These are phyloP conservation scores for Colletotrichum zoysiae DNA, from an alignment of 2,329 filamentous ascomycete species.

Conservation along the genomic window DNA sequence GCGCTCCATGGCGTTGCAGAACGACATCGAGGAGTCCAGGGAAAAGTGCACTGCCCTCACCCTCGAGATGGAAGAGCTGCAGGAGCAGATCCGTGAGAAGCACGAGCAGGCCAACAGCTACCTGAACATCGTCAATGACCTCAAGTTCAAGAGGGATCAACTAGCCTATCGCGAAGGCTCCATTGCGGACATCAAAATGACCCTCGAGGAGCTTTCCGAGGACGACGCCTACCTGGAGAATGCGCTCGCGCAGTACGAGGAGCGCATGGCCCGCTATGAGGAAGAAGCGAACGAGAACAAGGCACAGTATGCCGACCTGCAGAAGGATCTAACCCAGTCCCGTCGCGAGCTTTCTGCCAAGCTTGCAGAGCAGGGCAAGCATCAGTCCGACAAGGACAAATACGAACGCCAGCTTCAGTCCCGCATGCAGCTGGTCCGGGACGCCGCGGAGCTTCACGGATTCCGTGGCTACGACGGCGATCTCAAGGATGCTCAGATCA, in stretches of 20 bases:
- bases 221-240: constrained; percentile 81
- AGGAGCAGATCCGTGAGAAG: constrained; percentile 71
- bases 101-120: constrained; percentile 81
- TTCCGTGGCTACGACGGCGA: constrained; percentile 89
- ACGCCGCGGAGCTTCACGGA: constrained; percentile 80
- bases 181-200: constrained; percentile 76
- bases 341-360: constrained; percentile 64
- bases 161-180: constrained; percentile 77
- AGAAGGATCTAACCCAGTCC: constrained; percentile 58
- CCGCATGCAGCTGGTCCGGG: constrained; percentile 80
- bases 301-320: constrained; percentile 75
- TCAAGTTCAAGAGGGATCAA: constrained; percentile 83
- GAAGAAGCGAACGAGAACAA: constrained; percentile 74
- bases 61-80: constrained; percentile 71
- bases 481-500: constrained; percentile 78
- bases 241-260: constrained; percentile 82
- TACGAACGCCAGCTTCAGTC: constrained; percentile 83
- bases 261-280: constrained; percentile 75
- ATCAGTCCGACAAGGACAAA: constrained; percentile 87
- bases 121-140: constrained; percentile 78
- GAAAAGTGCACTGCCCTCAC: constrained; percentile 70
- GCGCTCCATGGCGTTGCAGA: constrained; percentile 72
- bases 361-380: constrained; percentile 77
- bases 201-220: constrained; percentile 82
- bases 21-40: constrained; percentile 73